A percentile compares a stretch with the other conserved stretches of the same genome.
These are phyloP conservation scores for Verticillium alfalfae DNA, from an alignment of 2,329 filamentous ascomycete species.

Conservation along the genomic window DNA sequence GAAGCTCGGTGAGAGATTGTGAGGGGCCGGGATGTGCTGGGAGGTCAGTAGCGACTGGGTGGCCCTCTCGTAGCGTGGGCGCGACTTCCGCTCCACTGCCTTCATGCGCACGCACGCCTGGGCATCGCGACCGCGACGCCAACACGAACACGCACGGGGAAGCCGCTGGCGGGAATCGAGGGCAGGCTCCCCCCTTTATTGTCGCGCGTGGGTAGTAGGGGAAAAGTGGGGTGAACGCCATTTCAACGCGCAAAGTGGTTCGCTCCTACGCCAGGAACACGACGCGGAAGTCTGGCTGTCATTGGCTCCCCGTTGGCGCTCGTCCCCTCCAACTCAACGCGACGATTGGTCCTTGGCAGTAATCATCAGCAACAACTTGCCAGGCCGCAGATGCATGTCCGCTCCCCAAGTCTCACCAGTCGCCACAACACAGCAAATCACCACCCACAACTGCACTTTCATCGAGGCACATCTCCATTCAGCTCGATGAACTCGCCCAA, in stretches of 20 bases:
- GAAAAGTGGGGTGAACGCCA: background rate
- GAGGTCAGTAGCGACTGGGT: too few species aligned
- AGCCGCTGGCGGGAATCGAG: background rate
- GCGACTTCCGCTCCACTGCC: background rate
- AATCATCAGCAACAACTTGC: background rate
- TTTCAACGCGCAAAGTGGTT: background rate
- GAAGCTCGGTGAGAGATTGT: background rate
- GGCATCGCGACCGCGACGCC: background rate
- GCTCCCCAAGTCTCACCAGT: background rate
- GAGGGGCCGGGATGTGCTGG: too few species aligned
- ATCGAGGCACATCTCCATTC: background rate
- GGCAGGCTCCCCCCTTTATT: background rate
- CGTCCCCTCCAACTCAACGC: background rate
- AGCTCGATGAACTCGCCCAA: background rate
- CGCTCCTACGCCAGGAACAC: background rate
- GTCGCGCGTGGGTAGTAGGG: background rate
- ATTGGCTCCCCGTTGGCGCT: background rate
- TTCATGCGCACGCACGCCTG: background rate
- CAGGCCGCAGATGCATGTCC: background rate
- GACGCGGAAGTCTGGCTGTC: background rate
- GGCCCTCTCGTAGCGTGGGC: background rate
- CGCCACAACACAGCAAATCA: background rate
- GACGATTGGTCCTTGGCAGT: background rate
- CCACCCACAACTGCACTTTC: background rate
- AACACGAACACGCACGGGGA: background rate